Evolutionary conservation across 2,329 filamentous ascomycete species (phyloP), one percentile per base, ranked within the genome.

Genomic region (Colletotrichum filicis): DNA sequence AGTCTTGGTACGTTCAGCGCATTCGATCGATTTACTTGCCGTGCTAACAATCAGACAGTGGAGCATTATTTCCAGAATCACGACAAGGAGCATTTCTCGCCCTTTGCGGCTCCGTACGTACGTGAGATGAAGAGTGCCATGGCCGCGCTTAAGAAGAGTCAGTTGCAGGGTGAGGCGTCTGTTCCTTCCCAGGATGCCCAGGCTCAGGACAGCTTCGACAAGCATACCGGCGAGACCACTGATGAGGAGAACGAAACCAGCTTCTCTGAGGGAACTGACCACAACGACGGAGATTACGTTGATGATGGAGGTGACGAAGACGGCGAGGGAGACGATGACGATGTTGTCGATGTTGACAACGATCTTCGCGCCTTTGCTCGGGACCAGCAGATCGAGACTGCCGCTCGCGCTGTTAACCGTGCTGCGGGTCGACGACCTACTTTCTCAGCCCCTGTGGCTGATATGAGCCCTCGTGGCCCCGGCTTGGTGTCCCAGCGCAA

Each of bases 51-150:
- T 5, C 7, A 16, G 19, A 12, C 66, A 87, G 85, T 84, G 55
- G 85, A 87, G 75, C 85, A 87, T 60, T 85, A 82, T 68, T 86
- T 85, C 70, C 83, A 85, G 73, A 86, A 86, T 72, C 77, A 83
- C 28, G 81, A 81, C n/a, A 81, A 79, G 12, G 75, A 81, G 2
- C 78, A 80, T 30, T 76, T 76, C 26, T 86, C 85, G 0, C 83
- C 84, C 8, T 80, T 82, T 32, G 84, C 83, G 1, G 73, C 67
- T 2, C 35, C 67, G 16, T 85, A 82, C 65, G 79, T 86, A 9
- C 65, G 74, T 3, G 80, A 82, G 67, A 81, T 49, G 60, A 68
- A 19, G 68, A 79, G 19, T 61, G 56, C 5, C 19, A 35, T 26
- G 32, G 35, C 2, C 56, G 66, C 26, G 49, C 42, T 22, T 14